Evolutionary conservation across 441 rosid genomes (phyloP), one percentile per base, ranked within the genome.

Genomic region (Euphorbia corollata): DNA sequence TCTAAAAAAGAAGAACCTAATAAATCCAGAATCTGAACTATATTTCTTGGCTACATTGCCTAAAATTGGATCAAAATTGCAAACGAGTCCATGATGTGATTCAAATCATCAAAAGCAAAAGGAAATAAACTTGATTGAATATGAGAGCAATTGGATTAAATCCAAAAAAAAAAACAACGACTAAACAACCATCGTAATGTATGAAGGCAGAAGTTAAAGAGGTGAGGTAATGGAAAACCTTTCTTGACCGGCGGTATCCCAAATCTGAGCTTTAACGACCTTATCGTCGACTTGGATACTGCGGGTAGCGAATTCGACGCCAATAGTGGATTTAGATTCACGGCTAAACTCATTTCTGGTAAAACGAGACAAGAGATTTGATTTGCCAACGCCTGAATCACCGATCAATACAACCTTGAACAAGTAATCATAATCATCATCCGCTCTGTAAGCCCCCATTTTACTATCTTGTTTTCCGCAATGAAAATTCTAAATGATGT

Each of bases 181-280:
- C 11, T 5, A 53, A 16, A 18, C 56, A 53, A 45, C 23, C 30
- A 54, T 54, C 4, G 30, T 19, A 19, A 20, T 54, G 58, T 20
- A 54, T 54, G 8, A 18, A 20, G 18, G 58, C 58, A 54, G 27
- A 19, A 19, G 27, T 54, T 18, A 20, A 22, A 8, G 30, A 9
- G 19, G 8, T 19, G 58, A 54, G 12, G 15, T 8, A 15, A 10
- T 1, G 47, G 39, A 41, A 22, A 30, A 90, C 97, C 97, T 85
- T 81, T 90, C 97, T 75, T 90, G 97, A 64, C 97, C 97, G 3
- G 97, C 97, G 0, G 94, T 88, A 74, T 90, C 97, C 92, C 97
- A 90, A 84, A 90, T 88, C 87, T 90, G 97, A 27, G 97, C 95
- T 77, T 90, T 90, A 73, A 90, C 84, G 74, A 87, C 82, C 76